phyloP scores from a whole-genome alignment of 345 rosid species.

The Rhodomyrtus tomentosa region DNA sequence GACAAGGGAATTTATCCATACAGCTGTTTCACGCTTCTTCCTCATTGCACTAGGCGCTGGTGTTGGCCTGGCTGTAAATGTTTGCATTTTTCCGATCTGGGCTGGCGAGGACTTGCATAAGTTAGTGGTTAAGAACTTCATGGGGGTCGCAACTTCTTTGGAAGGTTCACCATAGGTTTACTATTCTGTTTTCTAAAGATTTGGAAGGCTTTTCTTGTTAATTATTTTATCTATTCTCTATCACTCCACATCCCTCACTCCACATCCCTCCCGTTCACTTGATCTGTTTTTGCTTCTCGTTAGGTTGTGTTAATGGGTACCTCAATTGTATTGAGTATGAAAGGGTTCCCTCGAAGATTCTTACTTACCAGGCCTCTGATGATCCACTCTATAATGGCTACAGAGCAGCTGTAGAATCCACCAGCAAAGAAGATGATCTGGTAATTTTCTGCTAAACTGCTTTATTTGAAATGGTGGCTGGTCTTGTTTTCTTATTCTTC shows the following conservation, averaged over 20 bases:
- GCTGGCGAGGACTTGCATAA: conserved; percentile 95
- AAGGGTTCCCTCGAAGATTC: conserved; percentile 79
- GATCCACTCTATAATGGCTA: conserved; percentile 82
- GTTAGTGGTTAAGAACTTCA: conserved; percentile 77
- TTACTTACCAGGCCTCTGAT: conserved; percentile 82
- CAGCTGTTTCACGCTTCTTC: conserved; percentile 64
- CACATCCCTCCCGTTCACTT: neutral
- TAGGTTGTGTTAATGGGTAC: conserved; percentile 74
- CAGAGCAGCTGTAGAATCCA: conserved; percentile 82
- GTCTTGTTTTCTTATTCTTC: neutral
- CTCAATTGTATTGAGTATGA: conserved; percentile 58
- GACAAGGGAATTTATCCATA: conserved; percentile 62
- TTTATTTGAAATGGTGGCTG: neutral
- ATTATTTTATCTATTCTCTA: neutral
- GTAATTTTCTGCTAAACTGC: conserved; percentile 20
- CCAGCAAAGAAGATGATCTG: conserved; percentile 87
- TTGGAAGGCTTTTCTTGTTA: neutral
- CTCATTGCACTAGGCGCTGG: conserved; percentile 85
- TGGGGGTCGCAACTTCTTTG: conserved; percentile 69
- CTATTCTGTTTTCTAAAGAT: neutral
- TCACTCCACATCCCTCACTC: neutral
- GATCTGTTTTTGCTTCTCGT: conserved; percentile 3
- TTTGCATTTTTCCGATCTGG: conserved; percentile 93
- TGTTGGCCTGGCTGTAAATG: conserved; percentile 61
- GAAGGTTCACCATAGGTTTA: conserved; percentile 43